Evolutionary conservation across 495 filamentous ascomycete species (phyloP).

Genomic region (Durotheca rogersii): DNA sequence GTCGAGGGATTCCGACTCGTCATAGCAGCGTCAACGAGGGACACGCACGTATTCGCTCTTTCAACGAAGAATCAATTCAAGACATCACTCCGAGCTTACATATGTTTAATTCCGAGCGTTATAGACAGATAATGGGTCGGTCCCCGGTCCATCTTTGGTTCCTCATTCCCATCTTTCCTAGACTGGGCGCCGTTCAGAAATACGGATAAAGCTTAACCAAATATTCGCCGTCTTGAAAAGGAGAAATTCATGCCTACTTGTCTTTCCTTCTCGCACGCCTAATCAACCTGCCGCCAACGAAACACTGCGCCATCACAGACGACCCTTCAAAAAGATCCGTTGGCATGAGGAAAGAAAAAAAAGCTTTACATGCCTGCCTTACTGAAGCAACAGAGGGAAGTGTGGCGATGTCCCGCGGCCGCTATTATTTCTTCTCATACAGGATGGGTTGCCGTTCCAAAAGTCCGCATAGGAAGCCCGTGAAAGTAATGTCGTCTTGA

Average conservation of each 20-base stretch:
- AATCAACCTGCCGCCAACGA: conserved; percentile 21
- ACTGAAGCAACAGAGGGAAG: conserved; percentile 6
- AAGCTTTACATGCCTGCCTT: conserved; percentile 29
- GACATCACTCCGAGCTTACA: conserved; percentile 24
- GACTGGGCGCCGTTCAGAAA: conserved; percentile 18
- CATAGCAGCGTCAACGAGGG: background rate
- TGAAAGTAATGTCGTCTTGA: conserved; percentile 33
- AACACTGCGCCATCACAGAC: conserved; percentile 2
- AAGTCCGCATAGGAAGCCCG: conserved; percentile 31
- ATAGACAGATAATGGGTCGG: background rate
- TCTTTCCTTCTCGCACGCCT: conserved; percentile 23
- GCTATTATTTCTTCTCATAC: conserved; percentile 15
- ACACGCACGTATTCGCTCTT: conserved; percentile 4
- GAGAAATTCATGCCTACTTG: conserved; percentile 11
- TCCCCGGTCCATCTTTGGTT: conserved; percentile 18
- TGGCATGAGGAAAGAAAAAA: conserved; percentile 12
- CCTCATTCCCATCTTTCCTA: conserved; percentile 14
- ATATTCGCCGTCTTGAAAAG: conserved; percentile 13
- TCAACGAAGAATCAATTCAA: conserved; percentile 18
- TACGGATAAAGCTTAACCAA: conserved; percentile 11
- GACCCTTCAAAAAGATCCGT: conserved; percentile 16
- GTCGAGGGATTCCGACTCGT: too few relatives aligned
- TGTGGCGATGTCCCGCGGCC: background rate
- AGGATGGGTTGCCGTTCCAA: conserved; percentile 14
- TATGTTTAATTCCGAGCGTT: conserved; percentile 21